phyloP scores from a whole-genome alignment of 257 asterid species.

The Scutellaria baicalensis region DNA sequence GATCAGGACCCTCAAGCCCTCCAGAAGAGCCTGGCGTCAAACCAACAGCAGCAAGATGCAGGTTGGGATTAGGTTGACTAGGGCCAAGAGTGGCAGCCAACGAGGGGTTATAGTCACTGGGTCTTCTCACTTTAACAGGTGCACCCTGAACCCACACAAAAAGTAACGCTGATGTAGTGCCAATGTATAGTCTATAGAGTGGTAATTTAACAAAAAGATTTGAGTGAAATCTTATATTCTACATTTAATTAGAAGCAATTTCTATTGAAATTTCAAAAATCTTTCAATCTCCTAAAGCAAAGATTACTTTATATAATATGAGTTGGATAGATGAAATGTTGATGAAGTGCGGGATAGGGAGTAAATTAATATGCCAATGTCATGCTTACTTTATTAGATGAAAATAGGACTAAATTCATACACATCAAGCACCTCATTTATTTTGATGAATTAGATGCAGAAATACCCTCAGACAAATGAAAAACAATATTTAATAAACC shows the following conservation, averaged over 20 bases:
- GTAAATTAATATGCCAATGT: too few relatives aligned
- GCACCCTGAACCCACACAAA: conserved; percentile 61
- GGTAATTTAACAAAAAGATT: neutral
- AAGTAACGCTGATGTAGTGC: neutral
- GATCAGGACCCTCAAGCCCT: conserved; percentile 98
- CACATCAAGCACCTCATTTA: too few relatives aligned
- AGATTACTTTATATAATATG: too few relatives aligned
- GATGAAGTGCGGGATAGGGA: too few relatives aligned
- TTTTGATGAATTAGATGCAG: too few relatives aligned
- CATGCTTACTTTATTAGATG: too few relatives aligned
- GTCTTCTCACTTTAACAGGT: conserved; percentile 97
- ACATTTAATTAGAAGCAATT: neutral
- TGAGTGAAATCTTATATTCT: neutral
- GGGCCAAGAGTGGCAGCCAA: conserved; percentile 98
- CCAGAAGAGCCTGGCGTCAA: conserved; percentile 87
- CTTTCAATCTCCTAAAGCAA: neutral
- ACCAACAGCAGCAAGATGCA: conserved; percentile 91
- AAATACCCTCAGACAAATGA: too few relatives aligned
- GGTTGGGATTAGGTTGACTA: conserved; percentile 84
- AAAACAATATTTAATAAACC: too few relatives aligned
- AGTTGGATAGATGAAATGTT: too few relatives aligned
- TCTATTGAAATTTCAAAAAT: neutral
- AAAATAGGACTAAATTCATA: too few relatives aligned
- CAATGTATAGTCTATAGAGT: neutral
- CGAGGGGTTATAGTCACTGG: conserved; percentile 95